Percentiles rank a stretch among this genome's conserved stretches.
Evolutionary conservation across 768 basidiomycete genomes (phyloP).

Genomic region (Polyporus arcularius): DNA sequence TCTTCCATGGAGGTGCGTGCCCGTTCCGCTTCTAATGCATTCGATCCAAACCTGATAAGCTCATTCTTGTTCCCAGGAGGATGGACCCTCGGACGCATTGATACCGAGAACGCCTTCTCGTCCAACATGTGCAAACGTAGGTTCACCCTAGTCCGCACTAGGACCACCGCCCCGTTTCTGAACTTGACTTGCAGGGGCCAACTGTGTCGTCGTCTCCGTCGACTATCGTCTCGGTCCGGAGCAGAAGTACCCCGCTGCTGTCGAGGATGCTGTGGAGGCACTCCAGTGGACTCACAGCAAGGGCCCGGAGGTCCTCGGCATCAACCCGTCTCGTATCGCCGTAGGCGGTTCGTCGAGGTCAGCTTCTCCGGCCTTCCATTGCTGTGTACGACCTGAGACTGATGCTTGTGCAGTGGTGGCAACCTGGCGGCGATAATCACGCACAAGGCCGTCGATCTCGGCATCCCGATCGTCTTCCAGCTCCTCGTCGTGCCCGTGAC

Average conservation of each 20-base stretch:
- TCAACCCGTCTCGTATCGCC: constrained; percentile 57
- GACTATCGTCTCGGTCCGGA: constrained; percentile 77
- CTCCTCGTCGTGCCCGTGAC: constrained; percentile 72
- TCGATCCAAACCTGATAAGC: neutral
- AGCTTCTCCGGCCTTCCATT: neutral
- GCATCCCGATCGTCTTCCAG: constrained; percentile 59
- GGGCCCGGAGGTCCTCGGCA: constrained; percentile 46
- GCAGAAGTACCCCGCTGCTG: constrained; percentile 67
- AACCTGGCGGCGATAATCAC: constrained; percentile 69
- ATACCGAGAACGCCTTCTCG: constrained; percentile 59
- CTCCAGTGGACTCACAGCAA: constrained; percentile 59
- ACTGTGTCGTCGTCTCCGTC: constrained; percentile 64
- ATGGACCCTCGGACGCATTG: constrained; percentile 73
- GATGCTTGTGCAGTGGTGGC: constrained; percentile 50
- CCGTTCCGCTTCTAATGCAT: neutral
- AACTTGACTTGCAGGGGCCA: constrained; percentile 43
- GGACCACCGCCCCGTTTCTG: neutral
- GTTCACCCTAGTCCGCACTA: constrained; percentile 17
- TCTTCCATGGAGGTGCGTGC: constrained; percentile 58
- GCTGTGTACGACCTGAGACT: neutral
- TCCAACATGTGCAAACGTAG: constrained; percentile 61
- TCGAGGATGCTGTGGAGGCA: constrained; percentile 69
- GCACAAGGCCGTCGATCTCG: constrained; percentile 58
- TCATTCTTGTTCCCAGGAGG: constrained; percentile 48
- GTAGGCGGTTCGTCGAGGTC: constrained; percentile 77